Evolutionary conservation across 345 rosid species (phyloP), one percentile per base, ranked within the genome.

Genomic region (Carallia pectinifolia): DNA sequence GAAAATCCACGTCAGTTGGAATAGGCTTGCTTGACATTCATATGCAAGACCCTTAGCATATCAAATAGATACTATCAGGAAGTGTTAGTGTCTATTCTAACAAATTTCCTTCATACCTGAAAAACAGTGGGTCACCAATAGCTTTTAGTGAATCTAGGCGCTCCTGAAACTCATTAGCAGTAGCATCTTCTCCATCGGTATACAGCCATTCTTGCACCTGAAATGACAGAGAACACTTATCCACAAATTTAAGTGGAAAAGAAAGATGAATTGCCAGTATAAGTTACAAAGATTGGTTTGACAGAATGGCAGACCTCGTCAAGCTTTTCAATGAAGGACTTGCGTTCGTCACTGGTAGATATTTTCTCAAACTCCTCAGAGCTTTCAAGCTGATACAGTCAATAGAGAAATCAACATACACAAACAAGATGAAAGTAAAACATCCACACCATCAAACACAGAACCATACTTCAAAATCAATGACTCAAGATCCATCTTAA

Each of bases 181-280:
- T 79, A 63, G 96, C 96, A 86, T 96, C 98, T 67, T 89, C 99
- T 18, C 98, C 99, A 29, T 96, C 99, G 71, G 86, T 90, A 70
- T 96, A 96, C 48, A 96, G 86, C 99, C 99, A 96, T 18, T 96
- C 98, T 85, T 96, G 97, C 73, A 83, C 97, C 99, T 92, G 81
- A 72, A 80, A 66, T 16, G 73, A 64, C 34, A 70, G 38, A 71
- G n/a, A 19, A 75, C 27, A 18, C 52, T 68, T 13, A 38, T 18
- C 63, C 69, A 58, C 30, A 61, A 74, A 64, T 18, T 66, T 19
- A 55, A 23, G 53, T 29, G 4, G 40, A 58, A 23, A 8, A 62
- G 53, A 33, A 27, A 60, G 15, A 37, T 37, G 23, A 58, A 23
- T 23, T 29, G 47, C 13, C 34, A 33, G 60, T 67, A 36, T 19